phyloP scores from a whole-genome alignment of 805 yeast genomes.

The Groenewaldozyma salmanticensis region DNA sequence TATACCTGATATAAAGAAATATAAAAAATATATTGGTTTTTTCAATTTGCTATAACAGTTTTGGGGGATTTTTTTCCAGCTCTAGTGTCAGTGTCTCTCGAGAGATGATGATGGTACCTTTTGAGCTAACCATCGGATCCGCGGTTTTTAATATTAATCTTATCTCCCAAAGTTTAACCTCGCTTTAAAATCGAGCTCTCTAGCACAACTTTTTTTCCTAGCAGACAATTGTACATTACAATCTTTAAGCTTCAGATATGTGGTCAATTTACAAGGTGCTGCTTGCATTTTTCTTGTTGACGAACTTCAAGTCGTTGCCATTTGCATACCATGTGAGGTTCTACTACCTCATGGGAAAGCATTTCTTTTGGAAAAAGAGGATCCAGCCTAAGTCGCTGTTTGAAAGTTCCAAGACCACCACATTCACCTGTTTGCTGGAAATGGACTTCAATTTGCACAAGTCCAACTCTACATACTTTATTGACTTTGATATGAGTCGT shows the following conservation, averaged over 20 bases:
- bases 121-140: no score
- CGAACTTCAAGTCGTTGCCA: conserved; percentile 58
- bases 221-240: not conserved
- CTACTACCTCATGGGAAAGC: conserved; percentile 36
- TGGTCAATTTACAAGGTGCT: no score
- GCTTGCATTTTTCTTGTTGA: conserved; percentile 26
- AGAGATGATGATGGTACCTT: no score
- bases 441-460: conserved; percentile 84
- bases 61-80: no score
- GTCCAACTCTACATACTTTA: conserved; percentile 74
- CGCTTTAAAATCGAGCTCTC: not conserved
- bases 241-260: no score
- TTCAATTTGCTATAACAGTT: no score
- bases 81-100: no score
- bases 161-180: no score
- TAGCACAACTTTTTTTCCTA: not conserved
- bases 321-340: conserved; percentile 57
- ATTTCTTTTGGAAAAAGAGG: conserved; percentile 25
- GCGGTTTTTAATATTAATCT: no score
- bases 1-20: no score
- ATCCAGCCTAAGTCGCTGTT: conserved; percentile 27
- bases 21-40: no score
- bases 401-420: conserved; percentile 32
- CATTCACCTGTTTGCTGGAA: conserved; percentile 67
- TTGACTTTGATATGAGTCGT: conserved; percentile 73